Evolutionary conservation across 2,329 filamentous ascomycete species (phyloP), one percentile per base, ranked within the genome.

Genomic region (Ophiostoma novo-ulmi): DNA sequence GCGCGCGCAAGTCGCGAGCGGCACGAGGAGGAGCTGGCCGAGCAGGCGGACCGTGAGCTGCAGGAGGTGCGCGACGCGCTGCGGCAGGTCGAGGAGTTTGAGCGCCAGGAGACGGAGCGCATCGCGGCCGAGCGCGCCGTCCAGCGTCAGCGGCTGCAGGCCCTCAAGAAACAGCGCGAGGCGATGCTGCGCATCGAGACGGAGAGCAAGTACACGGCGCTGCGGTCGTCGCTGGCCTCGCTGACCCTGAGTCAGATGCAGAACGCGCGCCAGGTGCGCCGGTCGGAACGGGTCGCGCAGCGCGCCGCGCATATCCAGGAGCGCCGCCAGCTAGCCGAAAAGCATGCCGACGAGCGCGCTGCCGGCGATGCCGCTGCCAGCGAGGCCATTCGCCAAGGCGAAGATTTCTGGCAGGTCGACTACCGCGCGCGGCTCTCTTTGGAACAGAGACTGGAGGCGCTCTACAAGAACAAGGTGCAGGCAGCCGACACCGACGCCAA

Each of bases 51-150:
- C 61, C 71, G 63, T n/a, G 73, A 74, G 44, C 68, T 73, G 5
- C 65, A 58, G 22, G 81, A 79, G 75, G 68, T 80, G 13, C 75
- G 77, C 2, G 78, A 81, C 31, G 81, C 82, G 5, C 74, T 87
- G 1, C 76, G 80, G 3, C 77, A 81, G 58, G 82, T 87, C 4
- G 84, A 80, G 64, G 83, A 83, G 67, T 82, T 83, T 70, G 82
- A 85, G 77, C 79, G 79, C 22, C 80, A 82, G 70, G 82, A 85
- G 75, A 80, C 80, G 0, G 22, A n/a, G n/a, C 69, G 36, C 17
- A 55, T 66, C 38, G 64, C 63, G 10, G 36, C 39, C n/a, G 17
- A 35, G 17, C 41, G 58, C 77, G 77, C 65, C 81, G 80, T 72
- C 69, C 79, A 80, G 71, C 78, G 78, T 63, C 77, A 77, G 10